A percentile compares a stretch with the other conserved stretches of the same genome.
Evolutionary conservation across 495 filamentous ascomycete genomes (phyloP).

Genomic region (Trichoderma virens): DNA sequence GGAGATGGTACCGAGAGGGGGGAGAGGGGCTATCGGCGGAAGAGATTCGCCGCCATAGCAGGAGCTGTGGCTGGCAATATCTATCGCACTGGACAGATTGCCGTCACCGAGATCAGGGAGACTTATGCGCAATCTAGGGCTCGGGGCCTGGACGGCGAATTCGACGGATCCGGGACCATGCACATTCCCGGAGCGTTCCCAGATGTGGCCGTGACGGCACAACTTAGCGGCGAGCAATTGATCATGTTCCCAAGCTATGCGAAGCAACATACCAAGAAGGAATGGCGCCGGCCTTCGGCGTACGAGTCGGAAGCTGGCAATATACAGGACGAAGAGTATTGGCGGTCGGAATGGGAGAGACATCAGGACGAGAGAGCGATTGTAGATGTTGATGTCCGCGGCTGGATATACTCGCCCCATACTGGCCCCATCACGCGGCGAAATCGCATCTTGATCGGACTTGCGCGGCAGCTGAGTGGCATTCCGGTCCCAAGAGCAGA

Average conservation of each 20-base stretch:
- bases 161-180: constrained; percentile 42
- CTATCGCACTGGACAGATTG: constrained; percentile 65
- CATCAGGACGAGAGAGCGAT: constrained; percentile 70
- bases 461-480: constrained; percentile 77
- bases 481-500: constrained; percentile 45
- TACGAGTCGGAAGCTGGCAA: constrained; percentile 13
- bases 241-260: constrained; percentile 90
- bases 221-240: constrained; percentile 76
- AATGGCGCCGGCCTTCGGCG: background rate
- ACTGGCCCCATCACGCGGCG: constrained; percentile 79
- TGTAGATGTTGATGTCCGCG: constrained; percentile 88
- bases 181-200: constrained; percentile 73
- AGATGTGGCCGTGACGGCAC: constrained; percentile 67
- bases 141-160: constrained; percentile 38
- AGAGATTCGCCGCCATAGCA: constrained; percentile 57
- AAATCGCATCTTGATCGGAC: constrained; percentile 74
- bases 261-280: constrained; percentile 51
- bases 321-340: constrained; percentile 51
- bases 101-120: constrained; percentile 86
- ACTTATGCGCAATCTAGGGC: constrained; percentile 71
- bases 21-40: constrained; percentile 62
- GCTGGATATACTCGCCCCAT: constrained; percentile 87
- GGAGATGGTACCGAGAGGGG: constrained; percentile 13
- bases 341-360: constrained; percentile 60
- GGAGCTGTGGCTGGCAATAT: constrained; percentile 29